A percentile compares a stretch with the other conserved stretches of the same genome.
Conservation (phyloP, 2,329 filamentous ascomycete genomes). For the Helicocarpus griseus region DNA sequence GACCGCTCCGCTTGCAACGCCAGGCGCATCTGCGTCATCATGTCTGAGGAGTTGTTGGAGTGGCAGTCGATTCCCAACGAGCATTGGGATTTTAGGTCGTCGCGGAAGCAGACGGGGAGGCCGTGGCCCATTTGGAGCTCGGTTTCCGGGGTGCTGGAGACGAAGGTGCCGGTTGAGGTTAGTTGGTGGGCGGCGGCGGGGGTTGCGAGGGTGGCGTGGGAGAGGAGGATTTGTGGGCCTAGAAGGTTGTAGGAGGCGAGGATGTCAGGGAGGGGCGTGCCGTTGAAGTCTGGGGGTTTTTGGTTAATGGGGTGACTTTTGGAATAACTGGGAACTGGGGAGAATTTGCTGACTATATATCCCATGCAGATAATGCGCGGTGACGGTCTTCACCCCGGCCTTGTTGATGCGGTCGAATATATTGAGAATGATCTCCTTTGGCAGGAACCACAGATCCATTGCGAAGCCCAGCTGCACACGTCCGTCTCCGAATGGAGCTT, state of each 20-base stretch:
- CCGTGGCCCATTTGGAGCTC: conserved; percentile 25
- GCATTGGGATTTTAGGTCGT: conserved; percentile 11
- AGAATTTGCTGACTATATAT: not conserved
- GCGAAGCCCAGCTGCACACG: conserved; percentile 20
- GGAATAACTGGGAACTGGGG: too few relatives aligned
- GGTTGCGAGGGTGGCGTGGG: conserved; percentile 15
- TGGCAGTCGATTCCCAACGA: conserved; percentile 26
- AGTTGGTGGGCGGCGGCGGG: conserved; percentile 15
- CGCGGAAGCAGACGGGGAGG: conserved; percentile 17
- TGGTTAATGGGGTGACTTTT: too few relatives aligned
- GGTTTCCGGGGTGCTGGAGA: conserved; percentile 22
- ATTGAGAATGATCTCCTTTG: conserved; percentile 16
- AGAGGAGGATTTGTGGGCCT: conserved; percentile 15
- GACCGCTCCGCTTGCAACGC: conserved; percentile 18
- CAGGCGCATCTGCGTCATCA: conserved; percentile 20
- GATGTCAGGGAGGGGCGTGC: not conserved
- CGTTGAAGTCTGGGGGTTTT: not conserved
- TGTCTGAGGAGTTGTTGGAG: conserved; percentile 19
- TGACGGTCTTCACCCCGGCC: conserved; percentile 18
- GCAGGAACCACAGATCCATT: conserved; percentile 20
- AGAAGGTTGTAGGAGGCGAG: conserved; percentile 15
- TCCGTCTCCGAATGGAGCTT: conserved; percentile 17
- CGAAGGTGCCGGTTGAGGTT: conserved; percentile 10
- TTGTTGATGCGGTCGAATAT: conserved; percentile 13
- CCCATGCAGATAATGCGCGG: conserved; percentile 16